Percentiles rank a stretch among this genome's conserved stretches.
These are phyloP conservation scores for Arachnomyces sp. DNA, from an alignment of 2,329 filamentous ascomycete genomes.

Conservation along the genomic window DNA sequence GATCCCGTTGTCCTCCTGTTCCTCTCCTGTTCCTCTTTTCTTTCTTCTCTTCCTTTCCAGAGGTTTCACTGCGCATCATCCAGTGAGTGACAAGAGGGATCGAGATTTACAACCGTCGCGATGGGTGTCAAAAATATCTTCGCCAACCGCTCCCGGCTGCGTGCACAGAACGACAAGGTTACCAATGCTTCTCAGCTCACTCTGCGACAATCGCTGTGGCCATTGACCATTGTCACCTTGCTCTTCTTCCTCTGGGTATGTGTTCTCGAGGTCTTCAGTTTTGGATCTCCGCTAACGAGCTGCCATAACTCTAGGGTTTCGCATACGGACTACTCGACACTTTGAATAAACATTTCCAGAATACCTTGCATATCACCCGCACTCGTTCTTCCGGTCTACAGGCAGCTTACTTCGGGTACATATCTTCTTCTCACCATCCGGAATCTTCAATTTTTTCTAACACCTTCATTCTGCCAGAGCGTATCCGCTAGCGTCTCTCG, in stretches of 20 bases:
- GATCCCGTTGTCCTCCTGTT: too few species aligned
- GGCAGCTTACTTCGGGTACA: constrained; percentile 57
- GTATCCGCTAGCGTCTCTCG: constrained; percentile 48
- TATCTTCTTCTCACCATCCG: constrained; percentile 7
- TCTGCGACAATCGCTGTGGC: constrained; percentile 37
- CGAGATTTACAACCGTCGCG: too few species aligned
- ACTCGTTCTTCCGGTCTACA: constrained; percentile 56
- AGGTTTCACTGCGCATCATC: too few species aligned
- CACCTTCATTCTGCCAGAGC: constrained; percentile 23
- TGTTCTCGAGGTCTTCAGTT: background rate
- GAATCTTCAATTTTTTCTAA: background rate
- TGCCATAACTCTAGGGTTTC: constrained; percentile 28
- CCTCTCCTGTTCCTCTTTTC: too few species aligned
- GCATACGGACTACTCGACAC: constrained; percentile 45
- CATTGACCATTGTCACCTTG: constrained; percentile 39
- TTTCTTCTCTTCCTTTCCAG: too few species aligned
- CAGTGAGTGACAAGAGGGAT: too few species aligned
- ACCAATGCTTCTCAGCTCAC: constrained; percentile 38
- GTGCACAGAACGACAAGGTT: constrained; percentile 27
- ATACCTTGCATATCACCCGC: constrained; percentile 47
- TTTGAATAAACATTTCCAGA: constrained; percentile 52
- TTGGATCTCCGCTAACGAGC: background rate
- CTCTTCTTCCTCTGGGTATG: constrained; percentile 47
- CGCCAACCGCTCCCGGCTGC: constrained; percentile 24
- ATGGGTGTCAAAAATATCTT: constrained; percentile 25